Evolutionary conservation across 495 filamentous ascomycete genomes (phyloP), one percentile per base, ranked within the genome.

Genomic region (Neurospora sp.): DNA sequence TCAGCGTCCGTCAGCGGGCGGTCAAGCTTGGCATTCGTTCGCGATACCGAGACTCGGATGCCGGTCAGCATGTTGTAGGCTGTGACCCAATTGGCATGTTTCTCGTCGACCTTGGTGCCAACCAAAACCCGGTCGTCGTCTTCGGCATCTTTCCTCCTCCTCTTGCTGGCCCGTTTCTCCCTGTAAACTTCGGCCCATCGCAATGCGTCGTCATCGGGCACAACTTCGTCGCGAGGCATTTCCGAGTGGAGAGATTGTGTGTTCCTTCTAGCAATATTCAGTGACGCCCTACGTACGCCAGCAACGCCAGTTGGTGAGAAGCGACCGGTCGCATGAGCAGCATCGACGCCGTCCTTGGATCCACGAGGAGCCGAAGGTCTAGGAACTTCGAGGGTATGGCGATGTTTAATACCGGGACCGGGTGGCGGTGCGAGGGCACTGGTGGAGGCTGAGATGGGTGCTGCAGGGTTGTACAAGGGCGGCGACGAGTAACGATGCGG

Each of bases 61-160:
- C 96, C 96, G 4, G 96, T 98, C 83, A 99, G 88, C 96, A 99
- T 99, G 82, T 99, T 98, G 82, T 99, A 99, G 41, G 96, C 94
- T 8, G 93, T 98, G 22, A 97, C 93, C 90, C 93, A 99, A 82
- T 99, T 99, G 69, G 92, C 93, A 80, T 99, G 96, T 76, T 93
- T 92, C 83, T 97, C 94, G 80, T 98, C 96, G 42, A 99, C 96
- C 82, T 97, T 98, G 31, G 94, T 98, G 69, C 96, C 96, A n/a
- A 99, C 94, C 70, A 96, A 87, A 41, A 97, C 94, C 71, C 93
- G 87, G 75, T 98, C 96, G 75, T 98, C 96, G 73, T 97, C 92
- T 74, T 97, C 94, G 40, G 96, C 91, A 73, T 98, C 95, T 76
- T 91, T 91, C 74, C 88, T 87, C 80, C 88, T 91, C 79, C 90